Conservation (phyloP, 2,329 filamentous ascomycete species). For the Fusarium fujikuroi region DNA sequence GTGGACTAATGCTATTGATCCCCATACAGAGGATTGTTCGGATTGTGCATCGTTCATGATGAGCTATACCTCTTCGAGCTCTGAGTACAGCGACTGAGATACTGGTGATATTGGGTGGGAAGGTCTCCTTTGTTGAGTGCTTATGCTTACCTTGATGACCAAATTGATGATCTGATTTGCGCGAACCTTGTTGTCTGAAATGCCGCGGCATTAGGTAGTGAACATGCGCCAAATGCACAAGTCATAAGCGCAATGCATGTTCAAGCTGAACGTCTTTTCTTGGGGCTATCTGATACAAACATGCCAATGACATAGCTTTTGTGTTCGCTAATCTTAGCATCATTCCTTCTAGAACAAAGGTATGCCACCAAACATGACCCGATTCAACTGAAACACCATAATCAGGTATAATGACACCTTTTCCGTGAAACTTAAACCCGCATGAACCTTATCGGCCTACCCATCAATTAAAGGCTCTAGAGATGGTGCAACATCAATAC, state of each 20-base stretch:
- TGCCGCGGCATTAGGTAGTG: neutral
- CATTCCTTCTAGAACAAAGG: neutral
- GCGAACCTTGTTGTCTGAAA: neutral
- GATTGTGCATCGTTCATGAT: neutral
- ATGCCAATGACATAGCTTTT: neutral
- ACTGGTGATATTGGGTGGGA: too few relatives aligned
- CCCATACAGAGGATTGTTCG: neutral
- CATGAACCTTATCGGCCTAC: neutral
- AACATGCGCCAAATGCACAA: neutral
- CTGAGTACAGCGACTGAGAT: neutral
- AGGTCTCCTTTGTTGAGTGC: neutral
- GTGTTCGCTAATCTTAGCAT: rapidly evolving
- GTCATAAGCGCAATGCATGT: neutral
- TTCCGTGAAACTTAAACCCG: neutral
- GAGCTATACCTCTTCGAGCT: neutral
- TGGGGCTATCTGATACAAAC: rapidly evolving
- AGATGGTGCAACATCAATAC: neutral
- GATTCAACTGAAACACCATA: neutral
- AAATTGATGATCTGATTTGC: neutral
- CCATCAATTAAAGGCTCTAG: neutral
- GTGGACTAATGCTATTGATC: constrained; percentile 13
- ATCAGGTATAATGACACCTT: neutral
- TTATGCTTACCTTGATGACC: neutral
- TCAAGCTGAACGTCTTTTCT: neutral
- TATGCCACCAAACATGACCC: neutral